Evolutionary conservation across 495 filamentous ascomycete genomes (phyloP).

Genomic region (Articulospora tetracladia): DNA sequence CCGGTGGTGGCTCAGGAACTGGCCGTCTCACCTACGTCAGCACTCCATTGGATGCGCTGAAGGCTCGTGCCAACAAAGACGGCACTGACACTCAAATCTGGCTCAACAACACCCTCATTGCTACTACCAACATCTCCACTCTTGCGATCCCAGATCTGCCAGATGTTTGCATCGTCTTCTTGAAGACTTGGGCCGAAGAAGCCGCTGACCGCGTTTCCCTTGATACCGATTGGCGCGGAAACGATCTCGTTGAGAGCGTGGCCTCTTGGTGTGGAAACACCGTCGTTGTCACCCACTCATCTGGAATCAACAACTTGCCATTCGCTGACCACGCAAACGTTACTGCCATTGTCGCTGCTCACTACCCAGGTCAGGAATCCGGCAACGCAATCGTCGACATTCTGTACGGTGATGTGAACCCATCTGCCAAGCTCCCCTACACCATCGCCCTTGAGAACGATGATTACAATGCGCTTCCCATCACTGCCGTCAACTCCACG

Average conservation of each 20-base stretch:
- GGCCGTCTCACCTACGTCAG: constrained; percentile 86
- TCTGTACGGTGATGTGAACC: constrained; percentile 84
- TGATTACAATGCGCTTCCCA: constrained; percentile 65
- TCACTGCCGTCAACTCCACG: constrained; percentile 63
- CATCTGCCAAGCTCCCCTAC: constrained; percentile 80
- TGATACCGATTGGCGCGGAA: constrained; percentile 72
- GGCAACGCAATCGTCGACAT: constrained; percentile 88
- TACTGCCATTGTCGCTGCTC: constrained; percentile 82
- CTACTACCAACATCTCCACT: constrained; percentile 64
- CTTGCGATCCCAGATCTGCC: constrained; percentile 40
- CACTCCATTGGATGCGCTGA: constrained; percentile 81
- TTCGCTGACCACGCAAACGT: constrained; percentile 57
- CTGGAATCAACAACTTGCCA: constrained; percentile 62
- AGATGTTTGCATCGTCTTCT: constrained; percentile 58
- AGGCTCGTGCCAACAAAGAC: constrained; percentile 59
- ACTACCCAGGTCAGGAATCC: constrained; percentile 85
- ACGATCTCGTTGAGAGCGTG: constrained; percentile 77
- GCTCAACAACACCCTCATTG: constrained; percentile 68
- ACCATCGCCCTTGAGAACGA: constrained; percentile 61
- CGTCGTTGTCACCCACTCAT: constrained; percentile 86
- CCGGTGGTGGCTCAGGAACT: constrained; percentile 80
- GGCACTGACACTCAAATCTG: constrained; percentile 64
- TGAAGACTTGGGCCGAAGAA: constrained; percentile 83
- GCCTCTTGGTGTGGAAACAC: constrained; percentile 79
- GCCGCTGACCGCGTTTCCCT: constrained; percentile 90